phyloP scores from a whole-genome alignment of 1,139 yeast genomes.

The Candida smagusa region DNA sequence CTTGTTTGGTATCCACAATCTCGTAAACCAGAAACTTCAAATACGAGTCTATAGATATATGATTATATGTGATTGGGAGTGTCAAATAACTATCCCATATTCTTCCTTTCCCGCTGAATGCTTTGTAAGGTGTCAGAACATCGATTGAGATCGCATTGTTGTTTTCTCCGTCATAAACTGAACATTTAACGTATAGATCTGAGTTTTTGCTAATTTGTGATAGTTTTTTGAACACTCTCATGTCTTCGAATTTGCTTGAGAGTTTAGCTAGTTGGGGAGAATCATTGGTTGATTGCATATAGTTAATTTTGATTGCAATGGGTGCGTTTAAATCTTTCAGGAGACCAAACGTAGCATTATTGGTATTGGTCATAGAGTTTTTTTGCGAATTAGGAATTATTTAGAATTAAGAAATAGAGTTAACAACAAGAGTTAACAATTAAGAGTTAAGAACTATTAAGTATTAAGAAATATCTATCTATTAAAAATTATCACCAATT shows the following conservation, averaged over 20 bases:
- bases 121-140: slow-evolving; percentile 60
- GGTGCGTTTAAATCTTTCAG: slow-evolving; percentile 70
- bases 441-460: no score
- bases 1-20: slow-evolving; percentile 48
- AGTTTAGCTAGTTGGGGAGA: slow-evolving; percentile 12
- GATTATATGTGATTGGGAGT: slow-evolving; percentile 68
- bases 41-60: slow-evolving; percentile 60
- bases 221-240: slow-evolving; percentile 45
- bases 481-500: no score
- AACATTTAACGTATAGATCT: slow-evolving; percentile 62
- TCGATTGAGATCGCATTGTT: slow-evolving; percentile 66
- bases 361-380: slow-evolving; percentile 7
- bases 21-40: slow-evolving; percentile 68
- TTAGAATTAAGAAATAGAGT: no score
- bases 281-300: slow-evolving; percentile 11
- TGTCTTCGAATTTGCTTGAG: slow-evolving; percentile 55
- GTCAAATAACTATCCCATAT: slow-evolving; percentile 58
- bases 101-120: slow-evolving; percentile 47
- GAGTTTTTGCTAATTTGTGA: slow-evolving; percentile 52
- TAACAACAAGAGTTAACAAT: no score
- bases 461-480: no score
- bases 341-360: slow-evolving; percentile 59
- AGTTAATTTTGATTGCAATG: slow-evolving; percentile 27
- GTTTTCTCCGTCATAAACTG: slow-evolving; percentile 53
- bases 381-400: neutral